Evolutionary conservation across 1,139 yeast species (phyloP).

Genomic region (Spencermartinsiella ligniputridi): DNA sequence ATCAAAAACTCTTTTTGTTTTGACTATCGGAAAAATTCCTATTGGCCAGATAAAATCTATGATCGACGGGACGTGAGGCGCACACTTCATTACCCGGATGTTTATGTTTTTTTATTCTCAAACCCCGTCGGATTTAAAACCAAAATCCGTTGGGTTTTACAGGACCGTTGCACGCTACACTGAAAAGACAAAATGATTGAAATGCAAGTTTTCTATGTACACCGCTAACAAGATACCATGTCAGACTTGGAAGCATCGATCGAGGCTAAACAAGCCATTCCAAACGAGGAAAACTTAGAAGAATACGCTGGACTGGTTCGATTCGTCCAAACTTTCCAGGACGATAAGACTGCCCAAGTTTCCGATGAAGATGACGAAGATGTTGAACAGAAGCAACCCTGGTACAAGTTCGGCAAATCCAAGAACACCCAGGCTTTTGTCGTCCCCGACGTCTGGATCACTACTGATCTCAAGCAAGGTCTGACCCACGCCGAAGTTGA

Average conservation of each 20-base stretch:
- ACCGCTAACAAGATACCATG: constrained; percentile 1
- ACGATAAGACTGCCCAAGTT: constrained; percentile 20
- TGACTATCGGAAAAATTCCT: too few relatives aligned
- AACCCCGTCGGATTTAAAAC: too few relatives aligned
- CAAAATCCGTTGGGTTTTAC: too few relatives aligned
- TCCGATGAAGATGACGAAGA: constrained; percentile 26
- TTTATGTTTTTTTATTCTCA: too few relatives aligned
- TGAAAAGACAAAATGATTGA: too few relatives aligned
- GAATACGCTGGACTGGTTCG: constrained; percentile 36
- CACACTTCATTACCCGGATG: too few relatives aligned
- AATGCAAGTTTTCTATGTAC: too few relatives aligned
- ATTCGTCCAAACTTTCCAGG: constrained; percentile 35
- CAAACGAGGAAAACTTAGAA: constrained; percentile 20
- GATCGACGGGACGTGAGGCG: too few relatives aligned
- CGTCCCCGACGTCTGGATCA: constrained; percentile 34
- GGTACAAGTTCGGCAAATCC: constrained; percentile 26
- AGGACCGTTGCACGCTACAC: too few relatives aligned
- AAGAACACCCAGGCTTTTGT: constrained; percentile 20
- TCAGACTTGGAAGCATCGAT: neutral
- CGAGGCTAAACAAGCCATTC: neutral
- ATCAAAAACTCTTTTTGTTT: too few relatives aligned
- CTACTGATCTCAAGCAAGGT: constrained; percentile 53
- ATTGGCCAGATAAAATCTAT: too few relatives aligned
- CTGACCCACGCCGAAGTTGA: constrained; percentile 48
- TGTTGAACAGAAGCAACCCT: constrained; percentile 19